These are phyloP conservation scores for Lasiodiplodia citricola DNA, from an alignment of 2,329 filamentous ascomycete species.

Conservation along the genomic window DNA sequence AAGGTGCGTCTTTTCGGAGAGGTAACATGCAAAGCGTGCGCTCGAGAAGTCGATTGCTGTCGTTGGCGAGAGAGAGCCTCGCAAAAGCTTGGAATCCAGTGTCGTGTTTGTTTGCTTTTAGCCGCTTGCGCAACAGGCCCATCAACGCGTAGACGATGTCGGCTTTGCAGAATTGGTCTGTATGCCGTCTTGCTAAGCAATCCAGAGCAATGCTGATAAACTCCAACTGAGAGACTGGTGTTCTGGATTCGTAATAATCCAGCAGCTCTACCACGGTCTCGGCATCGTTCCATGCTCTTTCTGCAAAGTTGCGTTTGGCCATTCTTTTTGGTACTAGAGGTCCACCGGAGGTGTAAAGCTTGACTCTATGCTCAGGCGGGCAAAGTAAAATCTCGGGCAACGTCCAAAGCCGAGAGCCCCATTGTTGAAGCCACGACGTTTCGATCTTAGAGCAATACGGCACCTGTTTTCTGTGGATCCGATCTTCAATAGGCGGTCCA, in stretches of 20 bases:
- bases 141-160: slow-evolving; percentile 15
- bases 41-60: slow-evolving; percentile 10
- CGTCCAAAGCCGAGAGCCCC: slow-evolving; percentile 6
- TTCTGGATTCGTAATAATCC: slow-evolving; percentile 7
- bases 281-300: slow-evolving; percentile 11
- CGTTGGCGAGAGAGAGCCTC: slow-evolving; percentile 4
- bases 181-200: background rate
- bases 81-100: slow-evolving; percentile 14
- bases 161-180: background rate
- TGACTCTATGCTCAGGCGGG: background rate
- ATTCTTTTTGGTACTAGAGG: background rate
- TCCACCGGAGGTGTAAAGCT: background rate
- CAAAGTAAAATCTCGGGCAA: slow-evolving; percentile 9
- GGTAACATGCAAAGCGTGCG: slow-evolving; percentile 10
- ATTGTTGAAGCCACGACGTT: background rate
- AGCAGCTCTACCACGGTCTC: background rate
- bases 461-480: background rate
- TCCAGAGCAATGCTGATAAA: slow-evolving; percentile 17
- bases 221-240: background rate
- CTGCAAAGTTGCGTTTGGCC: slow-evolving; percentile 22
- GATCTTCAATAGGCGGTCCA: background rate
- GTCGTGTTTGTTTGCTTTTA: background rate
- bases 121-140: background rate
- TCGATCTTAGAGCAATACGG: background rate
- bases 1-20: background rate